These are phyloP conservation scores for Rhizophlyctis rosea DNA, from an alignment of 192 early-diverging fungal species.

Conservation along the genomic window DNA sequence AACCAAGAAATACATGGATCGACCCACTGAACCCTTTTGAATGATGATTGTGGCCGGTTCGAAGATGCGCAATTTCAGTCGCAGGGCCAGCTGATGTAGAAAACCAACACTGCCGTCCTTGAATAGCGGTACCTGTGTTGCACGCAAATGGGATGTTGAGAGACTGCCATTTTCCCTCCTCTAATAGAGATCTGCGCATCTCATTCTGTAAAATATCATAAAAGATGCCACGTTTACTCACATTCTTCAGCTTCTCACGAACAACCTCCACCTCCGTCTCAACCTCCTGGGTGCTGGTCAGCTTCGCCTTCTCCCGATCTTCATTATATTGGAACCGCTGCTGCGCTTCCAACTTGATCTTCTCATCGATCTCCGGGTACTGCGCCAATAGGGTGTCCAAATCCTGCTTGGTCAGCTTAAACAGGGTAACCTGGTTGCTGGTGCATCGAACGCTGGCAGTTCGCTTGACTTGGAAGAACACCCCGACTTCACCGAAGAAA, in stretches of 20 bases:
- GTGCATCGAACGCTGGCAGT: constrained; percentile 50
- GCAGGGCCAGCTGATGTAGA: constrained; percentile 49
- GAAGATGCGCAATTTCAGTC: constrained; percentile 36
- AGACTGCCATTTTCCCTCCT: too few species aligned
- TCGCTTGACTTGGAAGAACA: constrained; percentile 45
- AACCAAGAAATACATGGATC: constrained; percentile 53
- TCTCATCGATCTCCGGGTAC: constrained; percentile 45
- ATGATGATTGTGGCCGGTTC: constrained; percentile 40
- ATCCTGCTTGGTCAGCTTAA: constrained; percentile 45
- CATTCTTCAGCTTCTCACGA: constrained; percentile 49
- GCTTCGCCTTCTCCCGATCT: constrained; percentile 41
- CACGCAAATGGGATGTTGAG: too few species aligned
- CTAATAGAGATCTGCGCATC: constrained; percentile 1
- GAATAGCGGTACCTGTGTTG: constrained; percentile 45
- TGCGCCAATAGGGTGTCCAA: constrained; percentile 40
- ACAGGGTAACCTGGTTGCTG: constrained; percentile 37
- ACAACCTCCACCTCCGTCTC: constrained; percentile 53
- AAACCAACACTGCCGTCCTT: constrained; percentile 42
- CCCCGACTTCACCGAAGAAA: constrained; percentile 55
- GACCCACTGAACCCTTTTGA: constrained; percentile 41
- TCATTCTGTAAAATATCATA: constrained; percentile 11
- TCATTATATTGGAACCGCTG: constrained; percentile 43
- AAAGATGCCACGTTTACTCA: constrained; percentile 19
- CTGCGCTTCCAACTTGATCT: constrained; percentile 48
- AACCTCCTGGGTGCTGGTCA: constrained; percentile 29